These are phyloP conservation scores for Aspergillus terreus DNA, from an alignment of 2,329 filamentous ascomycete species.

Conservation along the genomic window DNA sequence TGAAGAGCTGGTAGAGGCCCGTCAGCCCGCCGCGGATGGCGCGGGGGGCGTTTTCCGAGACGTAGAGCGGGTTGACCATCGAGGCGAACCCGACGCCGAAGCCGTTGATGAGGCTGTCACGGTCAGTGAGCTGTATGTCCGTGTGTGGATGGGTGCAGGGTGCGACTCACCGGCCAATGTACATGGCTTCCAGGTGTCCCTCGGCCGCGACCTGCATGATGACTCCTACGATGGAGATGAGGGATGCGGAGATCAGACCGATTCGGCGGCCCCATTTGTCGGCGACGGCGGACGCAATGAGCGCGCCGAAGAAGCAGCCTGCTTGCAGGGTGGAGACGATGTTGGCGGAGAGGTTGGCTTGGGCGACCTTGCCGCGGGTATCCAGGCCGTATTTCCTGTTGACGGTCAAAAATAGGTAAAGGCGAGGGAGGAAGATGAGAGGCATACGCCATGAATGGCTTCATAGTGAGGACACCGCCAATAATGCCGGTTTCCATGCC, in stretches of 20 bases:
- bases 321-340: conserved; percentile 70
- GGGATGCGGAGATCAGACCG: conserved; percentile 54
- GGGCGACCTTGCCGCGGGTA: conserved; percentile 36
- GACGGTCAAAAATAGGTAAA: neutral
- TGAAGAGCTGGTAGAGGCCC: conserved; percentile 59
- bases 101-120: conserved; percentile 47
- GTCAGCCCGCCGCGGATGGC: conserved; percentile 58
- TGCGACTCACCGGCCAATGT: conserved; percentile 56
- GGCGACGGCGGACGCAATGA: conserved; percentile 43
- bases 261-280: conserved; percentile 52
- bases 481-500: conserved; percentile 66
- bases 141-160: neutral
- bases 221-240: conserved; percentile 59
- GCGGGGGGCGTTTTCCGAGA: conserved; percentile 58
- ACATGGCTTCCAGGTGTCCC: conserved; percentile 61
- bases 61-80: conserved; percentile 59
- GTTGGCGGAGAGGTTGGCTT: conserved; percentile 59
- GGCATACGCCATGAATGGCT: conserved; percentile 52
- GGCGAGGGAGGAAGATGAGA: neutral
- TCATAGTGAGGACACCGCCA: conserved; percentile 62
- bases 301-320: conserved; percentile 63
- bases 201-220: conserved; percentile 61
- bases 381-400: conserved; percentile 52
- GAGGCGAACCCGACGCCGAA: conserved; percentile 49
- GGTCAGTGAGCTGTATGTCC: neutral